phyloP scores from a whole-genome alignment of 2,329 filamentous ascomycete species.

The Penicillium expansum region DNA sequence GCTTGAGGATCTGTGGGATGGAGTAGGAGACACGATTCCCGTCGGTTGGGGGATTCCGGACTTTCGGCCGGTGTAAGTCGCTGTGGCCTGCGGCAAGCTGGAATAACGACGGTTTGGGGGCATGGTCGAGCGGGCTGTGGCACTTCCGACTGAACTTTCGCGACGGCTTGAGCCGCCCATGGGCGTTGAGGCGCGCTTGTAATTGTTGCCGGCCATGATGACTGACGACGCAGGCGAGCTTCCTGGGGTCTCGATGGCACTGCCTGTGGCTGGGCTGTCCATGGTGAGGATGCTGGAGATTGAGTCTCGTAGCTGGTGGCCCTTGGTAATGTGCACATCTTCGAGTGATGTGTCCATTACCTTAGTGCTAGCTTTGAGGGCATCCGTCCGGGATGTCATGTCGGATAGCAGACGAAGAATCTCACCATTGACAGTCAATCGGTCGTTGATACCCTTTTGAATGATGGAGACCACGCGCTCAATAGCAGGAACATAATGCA shows the following conservation, averaged over 20 bases:
- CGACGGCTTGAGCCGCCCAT: conserved; percentile 47
- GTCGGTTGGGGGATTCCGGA: conserved; percentile 39
- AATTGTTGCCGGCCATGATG: conserved; percentile 53
- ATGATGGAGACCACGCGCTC: conserved; percentile 89
- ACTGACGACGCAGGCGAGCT: conserved; percentile 69
- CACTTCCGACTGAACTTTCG: conserved; percentile 45
- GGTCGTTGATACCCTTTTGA: conserved; percentile 89
- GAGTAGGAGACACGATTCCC: conserved; percentile 34
- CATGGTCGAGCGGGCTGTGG: conserved; percentile 39
- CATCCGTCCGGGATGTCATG: conserved; percentile 77
- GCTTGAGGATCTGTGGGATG: conserved; percentile 34
- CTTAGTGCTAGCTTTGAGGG: conserved; percentile 70
- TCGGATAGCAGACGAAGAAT: conserved; percentile 83
- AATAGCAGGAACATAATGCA: conserved; percentile 90
- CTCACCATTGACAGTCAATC: conserved; percentile 95
- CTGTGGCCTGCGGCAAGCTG: conserved; percentile 43
- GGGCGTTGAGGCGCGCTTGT: conserved; percentile 48
- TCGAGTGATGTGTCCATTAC: conserved; percentile 74
- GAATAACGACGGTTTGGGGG: conserved; percentile 48
- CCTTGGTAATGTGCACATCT: conserved; percentile 60
- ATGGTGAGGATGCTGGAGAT: conserved; percentile 88
- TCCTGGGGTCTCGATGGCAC: conserved; percentile 67
- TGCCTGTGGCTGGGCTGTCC: conserved; percentile 69
- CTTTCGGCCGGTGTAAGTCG: conserved; percentile 33
- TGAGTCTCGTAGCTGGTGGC: conserved; percentile 81